A percentile compares a stretch with the other conserved stretches of the same genome.
Conservation (phyloP, 306 rosid genomes). For the Fragaria vesca region DNA sequence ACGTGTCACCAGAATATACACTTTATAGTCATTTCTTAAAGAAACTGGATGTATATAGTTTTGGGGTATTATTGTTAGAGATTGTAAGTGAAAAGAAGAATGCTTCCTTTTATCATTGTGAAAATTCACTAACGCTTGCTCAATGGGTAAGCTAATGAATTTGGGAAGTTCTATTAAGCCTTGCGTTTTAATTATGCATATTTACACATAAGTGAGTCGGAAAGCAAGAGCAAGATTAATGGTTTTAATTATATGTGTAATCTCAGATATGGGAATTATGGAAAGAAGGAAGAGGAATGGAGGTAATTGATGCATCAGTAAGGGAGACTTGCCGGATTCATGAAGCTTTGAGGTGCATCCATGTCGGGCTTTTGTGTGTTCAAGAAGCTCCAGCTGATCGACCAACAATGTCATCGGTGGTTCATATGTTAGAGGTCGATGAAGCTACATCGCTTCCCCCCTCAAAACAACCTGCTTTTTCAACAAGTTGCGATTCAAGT, state of each 20-base stretch:
- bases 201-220: neutral
- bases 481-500: constrained; percentile 53
- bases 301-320: neutral
- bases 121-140: constrained; percentile 2
- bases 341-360: constrained; percentile 44
- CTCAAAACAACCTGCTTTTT: constrained; percentile 69
- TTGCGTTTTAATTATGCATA: neutral
- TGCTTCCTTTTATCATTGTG: neutral
- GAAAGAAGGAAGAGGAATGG: constrained; percentile 50
- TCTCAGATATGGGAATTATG: constrained; percentile 66
- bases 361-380: constrained; percentile 60
- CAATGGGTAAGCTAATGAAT: constrained; percentile 2
- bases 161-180: neutral
- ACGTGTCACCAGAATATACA: no score
- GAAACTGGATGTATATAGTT: no score
- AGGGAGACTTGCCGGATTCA: neutral
- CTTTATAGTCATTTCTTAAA: no score
- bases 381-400: constrained; percentile 73
- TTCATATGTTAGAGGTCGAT: constrained; percentile 52
- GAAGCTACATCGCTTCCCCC: constrained; percentile 54
- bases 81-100: constrained; percentile 13
- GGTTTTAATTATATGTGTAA: neutral
- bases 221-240: neutral
- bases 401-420: constrained; percentile 52
- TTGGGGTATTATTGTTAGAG: neutral